Conservation (phyloP, 2,329 filamentous ascomycete genomes). For the Hypoxylon sp. region DNA sequence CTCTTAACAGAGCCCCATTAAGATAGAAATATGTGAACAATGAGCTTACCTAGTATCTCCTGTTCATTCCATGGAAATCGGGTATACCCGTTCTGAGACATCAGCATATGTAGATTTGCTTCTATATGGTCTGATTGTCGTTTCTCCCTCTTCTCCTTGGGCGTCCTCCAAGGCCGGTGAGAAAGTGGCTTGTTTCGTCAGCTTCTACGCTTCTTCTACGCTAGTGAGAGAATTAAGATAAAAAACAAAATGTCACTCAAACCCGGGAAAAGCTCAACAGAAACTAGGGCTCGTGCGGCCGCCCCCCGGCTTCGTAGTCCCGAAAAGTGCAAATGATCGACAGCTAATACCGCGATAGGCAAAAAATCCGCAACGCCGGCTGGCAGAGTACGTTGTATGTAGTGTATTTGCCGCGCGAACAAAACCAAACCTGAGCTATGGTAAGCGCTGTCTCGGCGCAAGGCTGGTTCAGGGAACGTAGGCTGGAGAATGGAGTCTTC, state of each 20-base stretch:
- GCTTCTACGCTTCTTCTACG: slow-evolving; percentile 4
- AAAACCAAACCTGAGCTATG: slow-evolving; percentile 25
- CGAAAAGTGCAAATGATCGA: slow-evolving; percentile 38
- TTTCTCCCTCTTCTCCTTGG: slow-evolving; percentile 1
- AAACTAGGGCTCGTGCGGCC: slow-evolving; percentile 20
- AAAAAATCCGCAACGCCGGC: slow-evolving; percentile 30
- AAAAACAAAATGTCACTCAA: background rate
- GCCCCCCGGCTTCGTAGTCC: slow-evolving; percentile 23
- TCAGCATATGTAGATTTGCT: slow-evolving; percentile 18
- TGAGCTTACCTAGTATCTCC: background rate
- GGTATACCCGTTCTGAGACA: slow-evolving; percentile 26
- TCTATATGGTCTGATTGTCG: background rate
- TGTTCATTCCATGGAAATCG: slow-evolving; percentile 23
- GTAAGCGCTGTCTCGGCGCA: slow-evolving; percentile 25
- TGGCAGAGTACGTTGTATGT: background rate
- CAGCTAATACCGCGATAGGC: slow-evolving; percentile 40
- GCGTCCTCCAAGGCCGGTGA: slow-evolving; percentile 2
- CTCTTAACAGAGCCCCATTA: background rate
- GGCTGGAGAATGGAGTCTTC: background rate
- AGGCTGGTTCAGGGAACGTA: background rate
- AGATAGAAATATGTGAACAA: background rate
- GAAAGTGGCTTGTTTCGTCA: slow-evolving; percentile 19
- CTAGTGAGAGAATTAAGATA: slow-evolving; percentile 2
- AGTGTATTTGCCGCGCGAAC: slow-evolving; percentile 9
- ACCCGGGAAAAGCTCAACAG: slow-evolving; percentile 1